Conservation (phyloP, 2,329 filamentous ascomycete species). For the Ophiosphaerella narmari region DNA sequence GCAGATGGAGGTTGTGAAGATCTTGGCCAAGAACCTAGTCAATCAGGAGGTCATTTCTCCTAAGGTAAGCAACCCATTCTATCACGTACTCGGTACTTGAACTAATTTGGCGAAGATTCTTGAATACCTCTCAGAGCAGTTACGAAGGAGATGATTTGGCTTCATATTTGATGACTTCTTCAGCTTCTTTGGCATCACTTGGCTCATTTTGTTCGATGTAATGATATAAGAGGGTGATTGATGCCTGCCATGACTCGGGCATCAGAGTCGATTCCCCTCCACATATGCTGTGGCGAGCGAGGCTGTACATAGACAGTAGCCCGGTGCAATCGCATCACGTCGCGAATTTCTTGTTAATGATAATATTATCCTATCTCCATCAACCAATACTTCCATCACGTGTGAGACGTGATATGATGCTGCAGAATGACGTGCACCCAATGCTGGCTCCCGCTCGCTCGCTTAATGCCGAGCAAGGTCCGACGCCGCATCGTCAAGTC, state of each 20-base stretch:
- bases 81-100: too few relatives aligned
- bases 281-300: too few relatives aligned
- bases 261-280: too few relatives aligned
- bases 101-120: conserved; percentile 24
- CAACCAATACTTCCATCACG: too few relatives aligned
- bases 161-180: neutral
- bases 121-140: conserved; percentile 27
- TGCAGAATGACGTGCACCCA: too few relatives aligned
- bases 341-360: too few relatives aligned
- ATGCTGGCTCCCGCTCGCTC: too few relatives aligned
- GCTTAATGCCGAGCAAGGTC: neutral
- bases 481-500: neutral
- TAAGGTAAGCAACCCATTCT: conserved; percentile 50
- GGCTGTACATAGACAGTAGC: too few relatives aligned
- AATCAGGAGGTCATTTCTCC: conserved; percentile 64
- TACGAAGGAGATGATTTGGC: conserved; percentile 27
- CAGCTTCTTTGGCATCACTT: neutral
- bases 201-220: conserved; percentile 1
- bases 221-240: neutral
- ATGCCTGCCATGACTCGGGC: neutral
- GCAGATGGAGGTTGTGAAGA: conserved; percentile 77
- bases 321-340: too few relatives aligned
- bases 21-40: conserved; percentile 65
- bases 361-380: too few relatives aligned
- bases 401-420: too few relatives aligned